Percentiles rank a stretch among this genome's conserved stretches.
These are phyloP conservation scores for Odontarrhena argentea DNA, from an alignment of 345 rosid species.

Conservation along the genomic window DNA sequence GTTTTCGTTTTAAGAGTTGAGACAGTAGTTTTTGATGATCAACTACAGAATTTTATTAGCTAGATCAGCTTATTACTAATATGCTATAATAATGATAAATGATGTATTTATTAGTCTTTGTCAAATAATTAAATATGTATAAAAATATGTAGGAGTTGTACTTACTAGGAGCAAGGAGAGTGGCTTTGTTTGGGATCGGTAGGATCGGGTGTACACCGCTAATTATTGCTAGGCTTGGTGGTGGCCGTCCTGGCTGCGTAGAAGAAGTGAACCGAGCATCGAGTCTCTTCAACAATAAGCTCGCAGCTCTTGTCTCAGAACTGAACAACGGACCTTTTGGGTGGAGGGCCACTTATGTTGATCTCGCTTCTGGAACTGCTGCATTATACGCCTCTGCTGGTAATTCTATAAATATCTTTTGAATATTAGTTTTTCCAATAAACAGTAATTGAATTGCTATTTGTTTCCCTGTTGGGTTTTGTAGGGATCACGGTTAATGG, in stretches of 20 bases:
- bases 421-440: too few relatives aligned
- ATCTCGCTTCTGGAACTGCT: constrained; percentile 31
- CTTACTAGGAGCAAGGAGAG: constrained; percentile 40
- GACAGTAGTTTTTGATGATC: too few relatives aligned
- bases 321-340: constrained; percentile 19
- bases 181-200: constrained; percentile 41
- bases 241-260: constrained; percentile 35
- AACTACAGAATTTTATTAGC: too few relatives aligned
- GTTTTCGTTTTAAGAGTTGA: too few relatives aligned
- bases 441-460: neutral
- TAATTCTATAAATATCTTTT: too few relatives aligned
- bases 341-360: constrained; percentile 37
- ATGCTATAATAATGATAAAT: too few relatives aligned
- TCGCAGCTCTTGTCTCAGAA: constrained; percentile 26
- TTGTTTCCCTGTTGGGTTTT: neutral
- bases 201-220: constrained; percentile 42
- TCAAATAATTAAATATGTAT: neutral
- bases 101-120: too few relatives aligned
- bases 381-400: constrained; percentile 27
- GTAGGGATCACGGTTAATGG: constrained; percentile 41
- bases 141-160: constrained; percentile 32
- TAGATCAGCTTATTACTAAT: too few relatives aligned
- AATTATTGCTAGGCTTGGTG: constrained; percentile 17
- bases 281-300: constrained; percentile 31
- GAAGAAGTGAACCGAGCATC: constrained; percentile 41